A percentile compares a stretch with the other conserved stretches of the same genome.
phyloP scores from a whole-genome alignment of 1,139 yeast species.

The Geotrichum australiense region DNA sequence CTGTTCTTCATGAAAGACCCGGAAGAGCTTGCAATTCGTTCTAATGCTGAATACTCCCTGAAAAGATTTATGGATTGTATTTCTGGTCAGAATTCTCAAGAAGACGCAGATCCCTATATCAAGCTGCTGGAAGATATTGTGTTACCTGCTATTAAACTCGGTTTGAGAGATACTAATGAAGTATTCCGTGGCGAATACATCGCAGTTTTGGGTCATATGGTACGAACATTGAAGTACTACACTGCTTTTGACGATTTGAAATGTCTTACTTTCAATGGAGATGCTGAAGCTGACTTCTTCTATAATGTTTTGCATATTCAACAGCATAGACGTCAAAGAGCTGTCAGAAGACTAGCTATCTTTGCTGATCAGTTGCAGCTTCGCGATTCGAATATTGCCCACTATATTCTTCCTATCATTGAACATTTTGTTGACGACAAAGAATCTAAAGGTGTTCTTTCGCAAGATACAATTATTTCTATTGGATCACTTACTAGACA shows the following conservation, averaged over 20 bases:
- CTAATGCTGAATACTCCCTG: constrained; percentile 65
- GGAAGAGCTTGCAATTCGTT: constrained; percentile 72
- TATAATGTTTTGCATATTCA: constrained; percentile 77
- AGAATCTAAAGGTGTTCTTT: constrained; percentile 63
- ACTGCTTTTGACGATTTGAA: constrained; percentile 53
- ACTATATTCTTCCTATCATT: constrained; percentile 74
- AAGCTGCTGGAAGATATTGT: constrained; percentile 47
- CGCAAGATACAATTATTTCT: constrained; percentile 64
- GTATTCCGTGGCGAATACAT: constrained; percentile 67
- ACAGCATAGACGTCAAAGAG: constrained; percentile 76
- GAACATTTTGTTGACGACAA: constrained; percentile 56
- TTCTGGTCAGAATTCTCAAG: constrained; percentile 21
- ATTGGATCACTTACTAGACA: constrained; percentile 54
- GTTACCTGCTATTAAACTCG: constrained; percentile 60
- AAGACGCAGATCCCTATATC: constrained; percentile 32
- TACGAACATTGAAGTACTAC: constrained; percentile 31
- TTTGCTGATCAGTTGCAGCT: constrained; percentile 36
- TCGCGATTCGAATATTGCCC: constrained; percentile 57
- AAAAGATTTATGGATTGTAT: constrained; percentile 55
- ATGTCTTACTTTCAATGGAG: constrained; percentile 51
- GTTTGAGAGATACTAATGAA: constrained; percentile 59
- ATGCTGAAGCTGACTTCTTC: constrained; percentile 84
- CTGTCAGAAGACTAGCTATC: constrained; percentile 55
- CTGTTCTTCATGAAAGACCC: constrained; percentile 70
- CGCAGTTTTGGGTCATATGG: constrained; percentile 55